Conservation (phyloP, 345 rosid species). For the Boechera divaricarpa region DNA sequence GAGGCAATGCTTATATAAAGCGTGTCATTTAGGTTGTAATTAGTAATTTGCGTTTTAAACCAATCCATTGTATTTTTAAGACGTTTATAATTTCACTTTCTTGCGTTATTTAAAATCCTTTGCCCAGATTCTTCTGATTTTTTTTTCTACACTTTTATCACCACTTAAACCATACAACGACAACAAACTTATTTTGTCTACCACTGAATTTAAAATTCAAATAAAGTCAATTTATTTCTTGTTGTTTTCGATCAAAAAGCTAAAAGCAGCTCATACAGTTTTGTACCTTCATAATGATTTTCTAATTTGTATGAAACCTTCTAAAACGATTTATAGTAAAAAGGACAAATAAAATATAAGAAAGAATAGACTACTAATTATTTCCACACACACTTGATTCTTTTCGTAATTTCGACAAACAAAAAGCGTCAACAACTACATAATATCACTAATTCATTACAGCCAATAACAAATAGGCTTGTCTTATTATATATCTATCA, state of each 20-base stretch:
- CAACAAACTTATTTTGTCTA: constrained; percentile 29
- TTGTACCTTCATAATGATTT: not conserved
- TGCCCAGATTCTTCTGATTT: constrained; percentile 3
- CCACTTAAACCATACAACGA: constrained; percentile 9
- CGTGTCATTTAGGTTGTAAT: constrained; percentile 8
- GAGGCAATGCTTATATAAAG: not conserved
- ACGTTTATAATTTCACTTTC: not conserved
- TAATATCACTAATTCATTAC: constrained; percentile 22
- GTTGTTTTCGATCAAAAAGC: not conserved
- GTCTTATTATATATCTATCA: constrained; percentile 37
- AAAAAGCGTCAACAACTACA: constrained; percentile 22
- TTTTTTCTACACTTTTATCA: not conserved
- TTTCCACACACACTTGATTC: constrained; percentile 19
- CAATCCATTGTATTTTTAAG: not conserved
- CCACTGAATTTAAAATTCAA: constrained; percentile 19
- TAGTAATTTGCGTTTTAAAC: not conserved
- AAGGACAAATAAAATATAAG: constrained; percentile 13
- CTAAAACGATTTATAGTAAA: constrained; percentile 2
- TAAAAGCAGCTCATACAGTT: constrained; percentile 23
- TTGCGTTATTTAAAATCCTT: not conserved
- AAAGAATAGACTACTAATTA: not conserved
- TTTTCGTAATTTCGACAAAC: constrained; percentile 28
- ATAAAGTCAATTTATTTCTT: constrained; percentile 19
- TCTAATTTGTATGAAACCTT: constrained; percentile 4
- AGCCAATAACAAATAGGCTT: constrained; percentile 29